A percentile compares a stretch with the other conserved stretches of the same genome.
Evolutionary conservation across 2,329 filamentous ascomycete species (phyloP).

Genomic region (Alternaria gaisen): DNA sequence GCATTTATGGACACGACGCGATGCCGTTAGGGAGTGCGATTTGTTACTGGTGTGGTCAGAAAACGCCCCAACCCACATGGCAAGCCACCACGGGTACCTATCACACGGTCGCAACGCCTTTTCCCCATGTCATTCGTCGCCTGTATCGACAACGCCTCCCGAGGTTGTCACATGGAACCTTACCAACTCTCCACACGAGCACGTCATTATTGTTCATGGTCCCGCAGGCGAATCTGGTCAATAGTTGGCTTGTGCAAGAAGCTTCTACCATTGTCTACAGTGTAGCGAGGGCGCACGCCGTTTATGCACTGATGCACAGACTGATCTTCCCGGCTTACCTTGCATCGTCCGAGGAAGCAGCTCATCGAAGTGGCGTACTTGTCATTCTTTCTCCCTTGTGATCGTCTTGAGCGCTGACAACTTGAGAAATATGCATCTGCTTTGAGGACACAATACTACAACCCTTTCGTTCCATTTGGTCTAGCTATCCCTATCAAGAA

Average conservation of each 20-base stretch:
- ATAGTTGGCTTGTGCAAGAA: conserved; percentile 3
- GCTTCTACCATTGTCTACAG: conserved; percentile 16
- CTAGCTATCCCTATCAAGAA: not conserved
- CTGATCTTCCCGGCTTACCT: conserved; percentile 13
- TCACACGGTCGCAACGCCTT: conserved; percentile 7
- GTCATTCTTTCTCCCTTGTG: not conserved
- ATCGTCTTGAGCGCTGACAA: not conserved
- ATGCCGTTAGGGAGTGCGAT: conserved; percentile 19
- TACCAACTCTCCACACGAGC: not conserved
- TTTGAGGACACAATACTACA: not conserved
- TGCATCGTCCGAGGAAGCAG: conserved; percentile 10
- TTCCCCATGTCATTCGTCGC: not conserved
- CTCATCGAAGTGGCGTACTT: conserved; percentile 8
- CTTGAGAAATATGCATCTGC: not conserved
- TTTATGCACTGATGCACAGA: conserved; percentile 7
- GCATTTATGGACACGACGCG: not conserved
- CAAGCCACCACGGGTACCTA: conserved; percentile 21
- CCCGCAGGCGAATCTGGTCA: not conserved
- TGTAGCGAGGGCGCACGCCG: conserved; percentile 2
- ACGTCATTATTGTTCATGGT: not conserved
- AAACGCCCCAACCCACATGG: conserved; percentile 15
- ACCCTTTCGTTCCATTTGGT: not conserved
- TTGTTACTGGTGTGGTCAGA: conserved; percentile 19
- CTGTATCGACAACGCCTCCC: conserved; percentile 13
- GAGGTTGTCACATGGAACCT: not conserved